Percentiles rank a stretch among this genome's conserved stretches.
phyloP scores from a whole-genome alignment of 805 yeast species.

The Lachancea lanzarotensis region DNA sequence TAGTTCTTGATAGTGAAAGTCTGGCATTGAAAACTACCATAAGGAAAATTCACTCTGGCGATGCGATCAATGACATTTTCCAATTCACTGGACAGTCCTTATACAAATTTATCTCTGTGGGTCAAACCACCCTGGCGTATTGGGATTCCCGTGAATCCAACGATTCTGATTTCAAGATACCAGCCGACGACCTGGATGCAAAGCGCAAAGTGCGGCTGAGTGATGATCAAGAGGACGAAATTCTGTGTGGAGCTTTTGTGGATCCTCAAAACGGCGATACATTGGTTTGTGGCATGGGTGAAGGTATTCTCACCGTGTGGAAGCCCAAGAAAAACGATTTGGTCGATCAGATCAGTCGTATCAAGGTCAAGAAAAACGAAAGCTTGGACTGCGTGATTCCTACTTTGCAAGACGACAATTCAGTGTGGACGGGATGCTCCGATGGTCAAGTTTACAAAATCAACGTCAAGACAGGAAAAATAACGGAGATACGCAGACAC shows the following conservation, averaged over 20 bases:
- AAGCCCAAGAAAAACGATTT: conserved; percentile 59
- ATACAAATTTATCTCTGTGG: conserved; percentile 72
- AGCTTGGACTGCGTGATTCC: conserved; percentile 68
- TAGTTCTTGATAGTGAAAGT: conserved; percentile 54
- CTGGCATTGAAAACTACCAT: conserved; percentile 47
- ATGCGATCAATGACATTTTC: conserved; percentile 67
- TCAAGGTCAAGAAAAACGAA: conserved; percentile 60
- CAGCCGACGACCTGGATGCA: conserved; percentile 17
- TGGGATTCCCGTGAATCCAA: conserved; percentile 62
- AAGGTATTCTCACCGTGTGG: conserved; percentile 87
- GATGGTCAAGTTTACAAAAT: conserved; percentile 68
- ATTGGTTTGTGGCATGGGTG: conserved; percentile 81
- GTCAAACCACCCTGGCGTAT: conserved; percentile 73
- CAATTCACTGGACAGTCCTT: conserved; percentile 59
- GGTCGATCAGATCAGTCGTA: conserved; percentile 72
- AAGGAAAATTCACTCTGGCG: conserved; percentile 56
- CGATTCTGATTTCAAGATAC: conserved; percentile 17
- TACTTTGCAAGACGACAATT: conserved; percentile 39
- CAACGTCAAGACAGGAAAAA: conserved; percentile 55
- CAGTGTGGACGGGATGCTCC: conserved; percentile 73
- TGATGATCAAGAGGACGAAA: conserved; percentile 91
- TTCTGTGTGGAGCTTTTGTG: conserved; percentile 66
- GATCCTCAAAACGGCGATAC: conserved; percentile 57
- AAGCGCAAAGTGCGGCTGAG: conserved; percentile 52
- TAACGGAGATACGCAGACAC: conserved; percentile 62